Percentiles rank a stretch among this genome's conserved stretches.
Evolutionary conservation across 1,284 basidiomycete genomes (phyloP).

Genomic region (Cryptococcus sp.): DNA sequence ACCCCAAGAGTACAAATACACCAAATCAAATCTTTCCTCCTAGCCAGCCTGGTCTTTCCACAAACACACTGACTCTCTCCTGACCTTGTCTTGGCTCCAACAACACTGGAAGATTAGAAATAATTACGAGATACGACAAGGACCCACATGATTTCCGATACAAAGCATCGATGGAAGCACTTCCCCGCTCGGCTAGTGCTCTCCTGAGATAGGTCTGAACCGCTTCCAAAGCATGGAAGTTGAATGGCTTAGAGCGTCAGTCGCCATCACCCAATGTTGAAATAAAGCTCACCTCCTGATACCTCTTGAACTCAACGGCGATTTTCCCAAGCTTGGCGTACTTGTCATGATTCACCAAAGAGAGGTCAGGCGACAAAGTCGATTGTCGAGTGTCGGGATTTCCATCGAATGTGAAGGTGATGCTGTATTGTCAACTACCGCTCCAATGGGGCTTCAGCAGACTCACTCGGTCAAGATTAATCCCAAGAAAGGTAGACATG

Average conservation of each 20-base stretch:
- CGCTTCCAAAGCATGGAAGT: conserved; percentile 43
- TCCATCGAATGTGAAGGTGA: conserved; percentile 93
- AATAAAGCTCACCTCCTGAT: conserved; percentile 59
- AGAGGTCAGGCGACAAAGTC: conserved; percentile 67
- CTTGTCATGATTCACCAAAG: conserved; percentile 92
- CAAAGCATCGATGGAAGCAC: conserved; percentile 43
- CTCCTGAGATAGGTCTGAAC: conserved; percentile 41
- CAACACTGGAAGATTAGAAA: conserved; percentile 29
- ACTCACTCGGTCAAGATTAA: conserved; percentile 52
- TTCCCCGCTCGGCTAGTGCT: conserved; percentile 45
- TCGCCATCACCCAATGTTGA: neutral
- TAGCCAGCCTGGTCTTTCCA: conserved; percentile 43
- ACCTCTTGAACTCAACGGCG: conserved; percentile 87
- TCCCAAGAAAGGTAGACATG: conserved; percentile 90
- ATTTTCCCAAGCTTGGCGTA: conserved; percentile 86
- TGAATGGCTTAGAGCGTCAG: conserved; percentile 32
- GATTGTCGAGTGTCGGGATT: conserved; percentile 83
- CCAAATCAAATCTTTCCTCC: conserved; percentile 16
- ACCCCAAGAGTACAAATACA: neutral
- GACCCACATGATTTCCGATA: conserved; percentile 46
- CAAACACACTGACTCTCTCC: conserved; percentile 32
- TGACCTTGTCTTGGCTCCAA: conserved; percentile 44
- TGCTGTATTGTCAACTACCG: conserved; percentile 36
- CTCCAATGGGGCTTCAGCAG: neutral
- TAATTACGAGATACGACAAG: neutral